A percentile compares a stretch with the other conserved stretches of the same genome.
Evolutionary conservation across 2,329 filamentous ascomycete species (phyloP).

Genomic region (Talaromyces amestolkiae): DNA sequence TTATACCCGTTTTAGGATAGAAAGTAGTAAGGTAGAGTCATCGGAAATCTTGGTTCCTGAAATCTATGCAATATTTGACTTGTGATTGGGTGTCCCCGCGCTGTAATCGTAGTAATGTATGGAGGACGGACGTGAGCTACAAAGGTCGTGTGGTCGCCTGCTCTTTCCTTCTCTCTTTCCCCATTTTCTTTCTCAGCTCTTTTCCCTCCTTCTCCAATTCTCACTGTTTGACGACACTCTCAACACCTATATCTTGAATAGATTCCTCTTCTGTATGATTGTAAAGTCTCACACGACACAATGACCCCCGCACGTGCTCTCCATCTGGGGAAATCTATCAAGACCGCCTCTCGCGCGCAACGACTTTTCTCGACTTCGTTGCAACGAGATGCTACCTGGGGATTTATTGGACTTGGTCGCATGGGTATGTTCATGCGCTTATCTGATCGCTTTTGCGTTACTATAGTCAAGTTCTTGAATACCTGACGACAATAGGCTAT

Average conservation of each 20-base stretch:
- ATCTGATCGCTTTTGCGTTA: constrained; percentile 2
- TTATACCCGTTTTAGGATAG: not conserved
- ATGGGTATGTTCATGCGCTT: constrained; percentile 51
- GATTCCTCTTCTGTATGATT: not conserved
- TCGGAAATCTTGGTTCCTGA: not conserved
- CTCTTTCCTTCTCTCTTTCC: not conserved
- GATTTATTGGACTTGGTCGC: constrained; percentile 59
- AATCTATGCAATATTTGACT: not conserved
- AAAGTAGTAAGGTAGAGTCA: not conserved
- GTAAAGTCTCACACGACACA: constrained; percentile 1
- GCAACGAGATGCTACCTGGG: constrained; percentile 52
- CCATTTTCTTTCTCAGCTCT: not conserved
- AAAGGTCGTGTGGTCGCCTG: constrained; percentile 8
- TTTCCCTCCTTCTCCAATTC: not conserved
- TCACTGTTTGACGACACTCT: not conserved
- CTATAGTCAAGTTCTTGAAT: not conserved
- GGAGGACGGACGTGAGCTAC: not conserved
- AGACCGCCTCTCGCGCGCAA: constrained; percentile 12
- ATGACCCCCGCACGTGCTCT: constrained; percentile 20
- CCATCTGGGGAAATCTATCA: constrained; percentile 9
- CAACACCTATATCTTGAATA: not conserved
- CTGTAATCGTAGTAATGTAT: not conserved
- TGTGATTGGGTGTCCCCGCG: constrained; percentile 3
- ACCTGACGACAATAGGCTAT: constrained; percentile 48
- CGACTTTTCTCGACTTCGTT: constrained; percentile 49